Evolutionary conservation across 768 basidiomycete species (phyloP), one percentile per base, ranked within the genome.

Genomic region (Pleurotus pulmonarius): DNA sequence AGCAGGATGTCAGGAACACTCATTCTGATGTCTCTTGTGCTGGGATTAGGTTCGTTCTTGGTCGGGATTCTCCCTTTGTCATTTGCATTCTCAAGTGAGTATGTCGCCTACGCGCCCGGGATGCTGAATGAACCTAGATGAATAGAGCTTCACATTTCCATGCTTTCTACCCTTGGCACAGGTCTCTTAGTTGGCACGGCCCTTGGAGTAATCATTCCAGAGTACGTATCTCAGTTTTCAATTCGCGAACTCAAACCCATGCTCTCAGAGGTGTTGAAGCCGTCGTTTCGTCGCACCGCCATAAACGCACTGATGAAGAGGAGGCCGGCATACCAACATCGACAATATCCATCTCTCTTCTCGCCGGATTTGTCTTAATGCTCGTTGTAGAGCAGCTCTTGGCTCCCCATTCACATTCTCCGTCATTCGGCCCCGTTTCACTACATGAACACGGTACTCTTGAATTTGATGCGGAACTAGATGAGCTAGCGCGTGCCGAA

Each of bases 161-260:
- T 75, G 69, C 72, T 78, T 60, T 73, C 71, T 6, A 80, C 81
- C 43, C 67, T 92, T 13, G 89, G 92, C 9, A 89, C 89, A 6
- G 95, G 95, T 9, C 73, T 98, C 9, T 78, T 98, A 15, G 79
- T 97, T 12, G 95, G 95, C 3, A 88, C 95, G 2, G 93, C 92
- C 0, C 72, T 98, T 60, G 92, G 92, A 11, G 85, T 98, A 22
- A 92, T 98, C 60, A 87, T 98, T 52, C 95, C 96, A 38, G 95
- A 97, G 90, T 94, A 70, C 68, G 89, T 85, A 55, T 9, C 16
- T 29, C 5, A 41, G 44, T 24, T 13, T 24, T 37, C 38, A n/a
- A 48, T 40, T 29, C 24, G n/a, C 11, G 4, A 22, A 7, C 49
- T 56, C 49, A 34, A 58, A 55, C 44, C 43, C 26, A 45, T 40